phyloP scores from a whole-genome alignment of 2,329 filamentous ascomycete genomes.

The Scedosporium aurantiacum region DNA sequence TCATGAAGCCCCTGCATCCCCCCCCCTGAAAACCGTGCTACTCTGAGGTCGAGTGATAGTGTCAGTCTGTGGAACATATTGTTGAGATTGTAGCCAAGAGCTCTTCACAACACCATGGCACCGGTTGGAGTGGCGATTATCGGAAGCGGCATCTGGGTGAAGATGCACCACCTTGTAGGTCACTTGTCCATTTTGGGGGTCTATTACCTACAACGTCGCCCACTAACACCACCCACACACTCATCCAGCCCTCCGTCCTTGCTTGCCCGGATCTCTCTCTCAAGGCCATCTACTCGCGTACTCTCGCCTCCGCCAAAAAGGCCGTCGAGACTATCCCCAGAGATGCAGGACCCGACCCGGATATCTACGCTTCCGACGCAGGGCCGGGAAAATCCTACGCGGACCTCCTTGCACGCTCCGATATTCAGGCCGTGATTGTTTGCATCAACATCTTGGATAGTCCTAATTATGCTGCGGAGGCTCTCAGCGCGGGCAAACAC shows the following conservation, averaged over 20 bases:
- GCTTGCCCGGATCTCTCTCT: slow-evolving; percentile 37
- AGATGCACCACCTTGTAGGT: slow-evolving; percentile 43
- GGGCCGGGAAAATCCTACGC: slow-evolving; percentile 32
- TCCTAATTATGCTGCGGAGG: slow-evolving; percentile 44
- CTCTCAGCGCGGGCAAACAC: slow-evolving; percentile 54
- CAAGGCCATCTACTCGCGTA: slow-evolving; percentile 56
- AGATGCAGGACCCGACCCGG: slow-evolving; percentile 16
- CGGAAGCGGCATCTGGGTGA: slow-evolving; percentile 51
- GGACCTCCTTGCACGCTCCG: slow-evolving; percentile 40
- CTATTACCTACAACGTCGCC: neutral
- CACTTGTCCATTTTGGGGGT: neutral
- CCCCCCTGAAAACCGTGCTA: too few relatives aligned
- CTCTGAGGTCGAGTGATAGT: too few relatives aligned
- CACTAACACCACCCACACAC: slow-evolving; percentile 2
- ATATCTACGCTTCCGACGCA: slow-evolving; percentile 48
- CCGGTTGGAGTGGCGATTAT: slow-evolving; percentile 45
- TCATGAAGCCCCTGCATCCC: too few relatives aligned
- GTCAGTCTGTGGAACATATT: neutral
- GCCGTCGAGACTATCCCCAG: slow-evolving; percentile 27
- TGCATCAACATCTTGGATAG: slow-evolving; percentile 52
- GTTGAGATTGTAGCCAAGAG: neutral
- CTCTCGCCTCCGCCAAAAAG: slow-evolving; percentile 43
- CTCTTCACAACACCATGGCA: slow-evolving; percentile 17
- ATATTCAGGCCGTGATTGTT: slow-evolving; percentile 44
- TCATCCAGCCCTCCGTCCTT: slow-evolving; percentile 42